Evolutionary conservation across 768 basidiomycete species (phyloP).

Genomic region (Suillus cothurnatus): DNA sequence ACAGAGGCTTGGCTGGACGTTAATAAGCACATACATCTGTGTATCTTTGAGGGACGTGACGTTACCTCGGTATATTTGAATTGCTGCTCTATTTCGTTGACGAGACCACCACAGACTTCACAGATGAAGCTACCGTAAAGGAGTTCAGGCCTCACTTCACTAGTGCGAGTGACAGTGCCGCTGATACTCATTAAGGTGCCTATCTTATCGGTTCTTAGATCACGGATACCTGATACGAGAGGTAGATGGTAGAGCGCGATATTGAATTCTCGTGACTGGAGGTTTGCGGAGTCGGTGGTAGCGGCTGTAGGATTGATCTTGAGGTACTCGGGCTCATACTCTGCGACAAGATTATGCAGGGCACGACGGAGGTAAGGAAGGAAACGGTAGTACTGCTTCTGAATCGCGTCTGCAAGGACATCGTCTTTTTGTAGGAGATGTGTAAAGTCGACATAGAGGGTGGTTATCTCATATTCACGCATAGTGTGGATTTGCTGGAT

Average conservation of each 20-base stretch:
- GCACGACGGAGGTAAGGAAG: constrained; percentile 92
- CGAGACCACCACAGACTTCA: constrained; percentile 81
- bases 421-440: constrained; percentile 91
- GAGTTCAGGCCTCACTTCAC: constrained; percentile 95
- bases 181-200: constrained; percentile 94
- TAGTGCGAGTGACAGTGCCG: constrained; percentile 96
- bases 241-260: constrained; percentile 96
- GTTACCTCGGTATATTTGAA: constrained; percentile 98
- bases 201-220: constrained; percentile 90
- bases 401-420: constrained; percentile 90
- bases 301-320: constrained; percentile 93
- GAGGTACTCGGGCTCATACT: constrained; percentile 91
- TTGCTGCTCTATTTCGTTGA: constrained; percentile 96
- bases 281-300: constrained; percentile 81
- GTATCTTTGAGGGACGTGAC: constrained; percentile 6
- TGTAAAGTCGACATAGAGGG: constrained; percentile 94
- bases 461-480: constrained; percentile 93
- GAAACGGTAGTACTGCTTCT: constrained; percentile 96
- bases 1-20: constrained; percentile 79
- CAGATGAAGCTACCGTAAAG: constrained; percentile 94
- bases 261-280: constrained; percentile 91
- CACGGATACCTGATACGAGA: constrained; percentile 91
- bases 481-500: constrained; percentile 93
- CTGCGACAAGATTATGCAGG: constrained; percentile 84
- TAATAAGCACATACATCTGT: background rate